A percentile compares a stretch with the other conserved stretches of the same genome.
These are phyloP conservation scores for Davidsoniella neocaledoniae DNA, from an alignment of 2,329 filamentous ascomycete species.

Conservation along the genomic window DNA sequence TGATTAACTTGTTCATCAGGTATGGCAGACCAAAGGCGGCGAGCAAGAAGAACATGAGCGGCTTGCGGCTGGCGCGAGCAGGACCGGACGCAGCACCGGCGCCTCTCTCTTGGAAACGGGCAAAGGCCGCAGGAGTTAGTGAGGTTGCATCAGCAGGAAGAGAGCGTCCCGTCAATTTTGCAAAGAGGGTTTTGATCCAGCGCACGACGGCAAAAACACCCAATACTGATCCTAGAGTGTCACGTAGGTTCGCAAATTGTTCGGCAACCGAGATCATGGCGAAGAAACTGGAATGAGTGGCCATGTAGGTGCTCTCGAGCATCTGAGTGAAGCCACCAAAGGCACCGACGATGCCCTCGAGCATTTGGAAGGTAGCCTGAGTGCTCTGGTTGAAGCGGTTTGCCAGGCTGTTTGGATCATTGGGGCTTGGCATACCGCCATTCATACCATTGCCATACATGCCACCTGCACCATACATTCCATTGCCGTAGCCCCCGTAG, in stretches of 20 bases:
- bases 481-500: constrained; percentile 21
- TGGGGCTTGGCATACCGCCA: constrained; percentile 37
- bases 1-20: constrained; percentile 92
- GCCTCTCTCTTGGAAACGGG: constrained; percentile 62
- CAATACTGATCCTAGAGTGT: constrained; percentile 81
- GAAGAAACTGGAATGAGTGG: constrained; percentile 96
- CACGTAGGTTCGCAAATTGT: constrained; percentile 83
- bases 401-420: constrained; percentile 88
- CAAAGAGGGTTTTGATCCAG: constrained; percentile 81
- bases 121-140: constrained; percentile 81
- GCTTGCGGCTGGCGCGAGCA: constrained; percentile 72
- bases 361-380: constrained; percentile 92
- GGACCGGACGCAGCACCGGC: constrained; percentile 42
- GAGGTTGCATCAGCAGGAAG: constrained; percentile 73
- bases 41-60: constrained; percentile 85
- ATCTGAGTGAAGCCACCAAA: constrained; percentile 98
- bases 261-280: constrained; percentile 98
- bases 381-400: constrained; percentile 90
- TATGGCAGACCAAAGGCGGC: constrained; percentile 93
- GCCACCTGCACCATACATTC: constrained; percentile 27
- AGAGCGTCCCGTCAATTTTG: constrained; percentile 82
- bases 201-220: constrained; percentile 93
- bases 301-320: constrained; percentile 99
- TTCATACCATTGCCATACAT: constrained; percentile 29
- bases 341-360: constrained; percentile 88